Evolutionary conservation across 202 grass and related monocot species (phyloP).

Genomic region (Hordeum pubiflorum): DNA sequence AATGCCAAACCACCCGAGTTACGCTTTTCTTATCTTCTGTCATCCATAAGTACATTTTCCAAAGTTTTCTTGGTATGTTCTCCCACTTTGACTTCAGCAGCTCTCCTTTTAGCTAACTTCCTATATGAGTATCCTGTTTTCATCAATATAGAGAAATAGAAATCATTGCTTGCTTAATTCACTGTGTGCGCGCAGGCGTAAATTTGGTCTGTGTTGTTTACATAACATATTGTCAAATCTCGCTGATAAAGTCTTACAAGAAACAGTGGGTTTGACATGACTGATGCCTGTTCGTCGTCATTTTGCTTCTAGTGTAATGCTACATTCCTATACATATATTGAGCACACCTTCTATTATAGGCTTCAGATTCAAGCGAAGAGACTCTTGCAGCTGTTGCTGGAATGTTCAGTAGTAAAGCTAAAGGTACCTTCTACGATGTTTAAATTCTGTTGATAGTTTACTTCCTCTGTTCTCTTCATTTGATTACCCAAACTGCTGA

Average conservation of each 20-base stretch:
- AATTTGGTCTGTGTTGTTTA: conserved; percentile 3
- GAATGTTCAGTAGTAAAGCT: conserved; percentile 99
- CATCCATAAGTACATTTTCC: not conserved
- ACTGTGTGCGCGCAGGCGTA: not conserved
- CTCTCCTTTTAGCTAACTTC: not conserved
- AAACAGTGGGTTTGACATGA: not conserved
- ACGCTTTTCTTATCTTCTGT: not conserved
- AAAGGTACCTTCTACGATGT: conserved; percentile 56
- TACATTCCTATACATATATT: not conserved
- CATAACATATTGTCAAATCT: not conserved
- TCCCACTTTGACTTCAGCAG: not conserved
- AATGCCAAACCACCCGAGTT: not conserved
- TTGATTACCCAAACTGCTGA: conserved; percentile 1
- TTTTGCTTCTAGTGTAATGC: not conserved
- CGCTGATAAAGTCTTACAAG: not conserved
- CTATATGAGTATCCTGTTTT: not conserved
- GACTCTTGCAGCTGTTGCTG: conserved; percentile 88
- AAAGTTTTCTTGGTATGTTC: not conserved
- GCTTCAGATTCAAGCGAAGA: conserved; percentile 95
- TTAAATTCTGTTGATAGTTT: conserved; percentile 3
- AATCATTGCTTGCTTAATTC: not conserved
- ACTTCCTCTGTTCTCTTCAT: conserved; percentile 7
- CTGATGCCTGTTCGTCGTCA: not conserved
- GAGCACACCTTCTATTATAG: conserved; percentile 41
- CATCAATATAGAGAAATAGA: not conserved